Conservation (phyloP, 164 flowering plant genomes). For the Pachysandra terminalis region DNA sequence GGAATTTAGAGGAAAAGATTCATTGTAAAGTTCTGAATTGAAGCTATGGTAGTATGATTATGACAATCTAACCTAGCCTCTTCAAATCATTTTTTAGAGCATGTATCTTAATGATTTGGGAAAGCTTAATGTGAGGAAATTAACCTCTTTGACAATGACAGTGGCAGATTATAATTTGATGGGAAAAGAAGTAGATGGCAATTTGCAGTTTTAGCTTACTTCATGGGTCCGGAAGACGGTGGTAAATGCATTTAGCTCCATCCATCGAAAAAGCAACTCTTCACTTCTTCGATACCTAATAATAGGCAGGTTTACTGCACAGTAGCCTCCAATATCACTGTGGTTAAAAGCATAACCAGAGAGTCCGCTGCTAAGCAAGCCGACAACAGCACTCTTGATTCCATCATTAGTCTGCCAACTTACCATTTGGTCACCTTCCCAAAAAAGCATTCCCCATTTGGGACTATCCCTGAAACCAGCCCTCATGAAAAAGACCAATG, state of each 20-base stretch:
- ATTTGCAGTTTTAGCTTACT: conserved; percentile 36
- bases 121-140: too few species aligned
- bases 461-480: conserved; percentile 85
- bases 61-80: too few species aligned
- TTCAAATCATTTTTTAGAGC: too few species aligned
- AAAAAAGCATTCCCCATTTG: conserved; percentile 76
- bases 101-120: too few species aligned
- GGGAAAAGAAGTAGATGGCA: not conserved
- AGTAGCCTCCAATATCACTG: conserved; percentile 91
- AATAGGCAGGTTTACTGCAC: conserved; percentile 69
- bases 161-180: not conserved
- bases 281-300: conserved; percentile 65
- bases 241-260: conserved; percentile 82
- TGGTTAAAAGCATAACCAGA: conserved; percentile 83
- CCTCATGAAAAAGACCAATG: conserved; percentile 76
- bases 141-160: not conserved
- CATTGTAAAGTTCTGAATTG: not conserved
- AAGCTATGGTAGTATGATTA: not conserved
- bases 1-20: not conserved
- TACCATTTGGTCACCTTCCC: conserved; percentile 98
- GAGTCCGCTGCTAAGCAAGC: conserved; percentile 77
- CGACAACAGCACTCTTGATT: conserved; percentile 80
- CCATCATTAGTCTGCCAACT: conserved; percentile 91
- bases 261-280: conserved; percentile 77
- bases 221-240: conserved; percentile 77